Conservation (phyloP, 345 rosid species). For the Brassica incana region DNA sequence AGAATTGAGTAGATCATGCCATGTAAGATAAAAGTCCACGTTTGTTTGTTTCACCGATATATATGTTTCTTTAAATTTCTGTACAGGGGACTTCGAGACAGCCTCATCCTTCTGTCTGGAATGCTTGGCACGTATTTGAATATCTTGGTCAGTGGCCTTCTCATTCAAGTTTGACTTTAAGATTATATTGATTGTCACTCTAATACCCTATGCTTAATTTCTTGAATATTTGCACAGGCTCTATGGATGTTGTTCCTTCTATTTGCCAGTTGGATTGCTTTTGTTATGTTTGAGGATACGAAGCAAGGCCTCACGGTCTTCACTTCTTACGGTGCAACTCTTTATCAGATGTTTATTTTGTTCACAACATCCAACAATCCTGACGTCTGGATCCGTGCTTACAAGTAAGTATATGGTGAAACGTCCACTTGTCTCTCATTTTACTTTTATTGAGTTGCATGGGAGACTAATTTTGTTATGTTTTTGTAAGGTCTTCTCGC, state of each 20-base stretch:
- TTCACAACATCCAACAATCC: constrained; percentile 99
- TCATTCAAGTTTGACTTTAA: constrained; percentile 16
- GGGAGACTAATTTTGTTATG: constrained; percentile 23
- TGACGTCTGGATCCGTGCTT: constrained; percentile 97
- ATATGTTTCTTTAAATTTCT: constrained; percentile 8
- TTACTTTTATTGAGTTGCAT: constrained; percentile 12
- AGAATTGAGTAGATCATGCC: background rate
- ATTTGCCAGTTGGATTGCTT: constrained; percentile 91
- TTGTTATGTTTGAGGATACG: constrained; percentile 97
- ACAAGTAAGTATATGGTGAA: constrained; percentile 66
- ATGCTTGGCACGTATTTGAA: constrained; percentile 85
- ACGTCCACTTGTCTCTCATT: background rate
- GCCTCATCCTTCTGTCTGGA: constrained; percentile 71
- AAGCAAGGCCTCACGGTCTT: constrained; percentile 66
- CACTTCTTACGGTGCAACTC: constrained; percentile 74
- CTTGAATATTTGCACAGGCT: constrained; percentile 66
- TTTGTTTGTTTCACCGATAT: background rate
- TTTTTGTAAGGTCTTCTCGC: constrained; percentile 74
- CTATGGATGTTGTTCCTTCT: constrained; percentile 83
- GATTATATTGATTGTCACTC: constrained; percentile 16
- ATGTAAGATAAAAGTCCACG: background rate
- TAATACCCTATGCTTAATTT: constrained; percentile 1
- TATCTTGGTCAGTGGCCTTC: constrained; percentile 68
- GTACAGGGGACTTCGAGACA: constrained; percentile 68
- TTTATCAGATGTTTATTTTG: constrained; percentile 85